A percentile compares a stretch with the other conserved stretches of the same genome.
Evolutionary conservation across 1,139 yeast genomes (phyloP).

Genomic region (Debaryomyces singareniensis): DNA sequence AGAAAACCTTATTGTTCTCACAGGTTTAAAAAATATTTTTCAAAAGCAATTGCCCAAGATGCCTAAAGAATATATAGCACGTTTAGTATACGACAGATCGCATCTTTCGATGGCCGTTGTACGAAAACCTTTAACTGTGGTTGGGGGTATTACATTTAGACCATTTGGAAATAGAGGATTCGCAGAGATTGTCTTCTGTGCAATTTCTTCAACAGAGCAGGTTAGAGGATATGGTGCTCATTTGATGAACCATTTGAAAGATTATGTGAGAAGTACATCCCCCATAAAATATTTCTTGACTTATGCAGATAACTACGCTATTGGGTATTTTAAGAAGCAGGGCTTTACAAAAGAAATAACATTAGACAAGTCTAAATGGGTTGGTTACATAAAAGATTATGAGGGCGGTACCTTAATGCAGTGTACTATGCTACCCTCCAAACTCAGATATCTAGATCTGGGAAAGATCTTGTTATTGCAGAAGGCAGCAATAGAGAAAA

Average conservation of each 20-base stretch:
- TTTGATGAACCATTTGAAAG: constrained; percentile 94
- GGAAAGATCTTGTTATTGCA: constrained; percentile 80
- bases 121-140: constrained; percentile 86
- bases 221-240: constrained; percentile 99
- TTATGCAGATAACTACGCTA: constrained; percentile 97
- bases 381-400: constrained; percentile 97
- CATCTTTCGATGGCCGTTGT: constrained; percentile 96
- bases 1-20: constrained; percentile 84
- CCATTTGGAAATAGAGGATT: constrained; percentile 87
- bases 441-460: constrained; percentile 77
- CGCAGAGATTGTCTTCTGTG: constrained; percentile 98
- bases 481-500: constrained; percentile 84
- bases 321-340: constrained; percentile 96
- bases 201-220: constrained; percentile 94
- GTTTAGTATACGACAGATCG: constrained; percentile 89
- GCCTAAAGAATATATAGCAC: constrained; percentile 95
- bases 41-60: constrained; percentile 96
- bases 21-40: constrained; percentile 92
- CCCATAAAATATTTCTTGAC: constrained; percentile 85
- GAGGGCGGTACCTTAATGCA: constrained; percentile 99
- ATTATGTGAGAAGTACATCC: constrained; percentile 86
- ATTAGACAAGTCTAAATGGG: constrained; percentile 82
- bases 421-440: constrained; percentile 85
- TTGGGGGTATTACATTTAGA: constrained; percentile 94
- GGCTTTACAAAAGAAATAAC: constrained; percentile 95